Evolutionary conservation across 2,329 filamentous ascomycete species (phyloP).

Genomic region (Curvularia spicifera): DNA sequence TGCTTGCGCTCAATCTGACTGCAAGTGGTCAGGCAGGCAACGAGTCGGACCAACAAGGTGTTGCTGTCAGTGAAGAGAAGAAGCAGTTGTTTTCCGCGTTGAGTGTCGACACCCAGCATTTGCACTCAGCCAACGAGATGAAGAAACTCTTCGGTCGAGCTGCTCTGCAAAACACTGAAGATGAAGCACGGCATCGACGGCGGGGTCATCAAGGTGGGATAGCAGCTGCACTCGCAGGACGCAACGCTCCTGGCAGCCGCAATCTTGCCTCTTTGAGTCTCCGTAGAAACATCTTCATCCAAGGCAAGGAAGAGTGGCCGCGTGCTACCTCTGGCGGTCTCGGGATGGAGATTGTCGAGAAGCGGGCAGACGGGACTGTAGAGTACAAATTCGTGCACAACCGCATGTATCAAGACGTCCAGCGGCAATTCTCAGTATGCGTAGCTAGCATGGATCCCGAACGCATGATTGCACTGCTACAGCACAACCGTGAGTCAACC

Average conservation of each 20-base stretch:
- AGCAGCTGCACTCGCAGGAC: conserved; percentile 62
- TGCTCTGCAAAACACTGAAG: conserved; percentile 63
- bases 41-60: conserved; percentile 25
- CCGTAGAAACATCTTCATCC: conserved; percentile 81
- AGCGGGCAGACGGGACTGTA: conserved; percentile 62
- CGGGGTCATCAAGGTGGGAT: conserved; percentile 65
- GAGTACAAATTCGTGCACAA: conserved; percentile 84
- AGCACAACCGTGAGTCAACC: conserved; percentile 62
- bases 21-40: conserved; percentile 25
- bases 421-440: conserved; percentile 75
- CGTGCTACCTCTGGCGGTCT: conserved; percentile 78
- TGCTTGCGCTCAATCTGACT: conserved; percentile 62
- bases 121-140: conserved; percentile 94
- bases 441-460: conserved; percentile 88
- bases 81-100: conserved; percentile 62
- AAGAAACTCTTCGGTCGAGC: conserved; percentile 72
- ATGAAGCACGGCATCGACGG: conserved; percentile 58
- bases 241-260: conserved; percentile 62
- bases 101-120: conserved; percentile 70
- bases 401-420: conserved; percentile 72
- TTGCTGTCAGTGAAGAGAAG: conserved; percentile 47
- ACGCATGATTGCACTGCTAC: conserved; percentile 76
- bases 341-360: conserved; percentile 74
- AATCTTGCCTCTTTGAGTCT: conserved; percentile 74
- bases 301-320: conserved; percentile 88